Percentiles rank a stretch among this genome's conserved stretches.
Conservation (phyloP, 2,329 filamentous ascomycete species). For the Pseudophaeomoniella oleicola region DNA sequence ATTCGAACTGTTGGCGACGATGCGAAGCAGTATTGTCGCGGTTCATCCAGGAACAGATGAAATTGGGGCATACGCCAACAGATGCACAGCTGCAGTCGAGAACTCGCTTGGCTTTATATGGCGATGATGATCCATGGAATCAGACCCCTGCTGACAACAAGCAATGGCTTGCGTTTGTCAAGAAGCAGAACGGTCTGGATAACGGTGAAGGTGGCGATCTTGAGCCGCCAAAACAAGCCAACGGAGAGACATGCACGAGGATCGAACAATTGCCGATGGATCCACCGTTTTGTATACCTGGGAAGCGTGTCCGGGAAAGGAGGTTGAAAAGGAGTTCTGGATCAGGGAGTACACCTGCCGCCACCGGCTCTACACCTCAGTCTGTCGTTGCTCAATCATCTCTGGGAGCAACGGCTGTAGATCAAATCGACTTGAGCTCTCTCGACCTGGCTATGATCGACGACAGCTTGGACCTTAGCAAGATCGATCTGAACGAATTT, state of each 20-base stretch:
- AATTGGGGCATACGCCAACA: constrained; percentile 20
- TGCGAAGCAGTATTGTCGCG: constrained; percentile 24
- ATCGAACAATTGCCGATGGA: constrained; percentile 1
- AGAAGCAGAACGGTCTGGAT: constrained; percentile 26
- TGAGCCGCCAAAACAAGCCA: neutral
- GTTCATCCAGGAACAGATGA: constrained; percentile 21
- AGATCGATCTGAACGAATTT: neutral
- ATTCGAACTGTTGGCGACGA: constrained; percentile 24
- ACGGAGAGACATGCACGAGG: constrained; percentile 1
- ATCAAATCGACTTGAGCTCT: neutral
- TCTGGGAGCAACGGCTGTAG: neutral
- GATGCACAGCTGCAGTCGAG: constrained; percentile 17
- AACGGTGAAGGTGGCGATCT: neutral
- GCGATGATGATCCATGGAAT: constrained; percentile 18
- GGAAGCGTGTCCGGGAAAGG: neutral
- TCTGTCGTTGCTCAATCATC: neutral
- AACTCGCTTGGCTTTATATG: constrained; percentile 16
- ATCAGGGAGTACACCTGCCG: neutral
- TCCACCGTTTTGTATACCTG: neutral
- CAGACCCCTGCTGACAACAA: constrained; percentile 31
- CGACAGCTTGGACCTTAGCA: neutral
- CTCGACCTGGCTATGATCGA: neutral
- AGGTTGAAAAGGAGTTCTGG: neutral
- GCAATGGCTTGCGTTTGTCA: constrained; percentile 29
- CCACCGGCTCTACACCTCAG: neutral